phyloP scores from a whole-genome alignment of 306 rosid species.

The Prinsepia uniflora region DNA sequence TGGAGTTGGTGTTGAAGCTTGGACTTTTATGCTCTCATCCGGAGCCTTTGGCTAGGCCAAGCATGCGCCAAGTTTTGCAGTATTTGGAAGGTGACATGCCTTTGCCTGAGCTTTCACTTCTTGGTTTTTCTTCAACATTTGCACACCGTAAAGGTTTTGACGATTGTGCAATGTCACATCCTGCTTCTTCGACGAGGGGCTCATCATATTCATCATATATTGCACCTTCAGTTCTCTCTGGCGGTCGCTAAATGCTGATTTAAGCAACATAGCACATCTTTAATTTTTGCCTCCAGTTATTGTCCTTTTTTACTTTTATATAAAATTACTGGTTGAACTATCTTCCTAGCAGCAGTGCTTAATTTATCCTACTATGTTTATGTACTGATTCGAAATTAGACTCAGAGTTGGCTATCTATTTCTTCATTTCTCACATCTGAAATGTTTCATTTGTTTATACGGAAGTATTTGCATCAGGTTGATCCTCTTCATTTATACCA shows the following conservation, averaged over 20 bases:
- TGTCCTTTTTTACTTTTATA: too few relatives aligned
- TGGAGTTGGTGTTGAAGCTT: conserved; percentile 34
- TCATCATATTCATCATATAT: conserved; percentile 16
- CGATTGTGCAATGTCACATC: conserved; percentile 35
- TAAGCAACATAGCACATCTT: background rate
- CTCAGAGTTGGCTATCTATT: too few relatives aligned
- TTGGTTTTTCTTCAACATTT: conserved; percentile 30
- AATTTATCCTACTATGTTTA: too few relatives aligned
- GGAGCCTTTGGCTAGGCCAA: conserved; percentile 27
- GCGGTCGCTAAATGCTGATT: conserved; percentile 36
- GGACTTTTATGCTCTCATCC: conserved; percentile 26
- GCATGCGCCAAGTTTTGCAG: conserved; percentile 35
- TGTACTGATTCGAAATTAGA: too few relatives aligned
- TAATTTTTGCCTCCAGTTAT: too few relatives aligned
- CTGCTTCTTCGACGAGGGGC: conserved; percentile 32
- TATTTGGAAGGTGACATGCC: conserved; percentile 27
- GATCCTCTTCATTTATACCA: too few relatives aligned
- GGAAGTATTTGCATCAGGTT: too few relatives aligned
- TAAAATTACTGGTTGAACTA: too few relatives aligned
- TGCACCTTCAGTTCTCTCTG: conserved; percentile 38
- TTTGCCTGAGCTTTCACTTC: conserved; percentile 23
- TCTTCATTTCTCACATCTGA: too few relatives aligned
- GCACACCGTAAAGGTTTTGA: conserved; percentile 24
- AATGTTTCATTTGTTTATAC: too few relatives aligned
- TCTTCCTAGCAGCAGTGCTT: too few relatives aligned